phyloP scores from a whole-genome alignment of 306 rosid species.

The Citrullus mucosospermus region DNA sequence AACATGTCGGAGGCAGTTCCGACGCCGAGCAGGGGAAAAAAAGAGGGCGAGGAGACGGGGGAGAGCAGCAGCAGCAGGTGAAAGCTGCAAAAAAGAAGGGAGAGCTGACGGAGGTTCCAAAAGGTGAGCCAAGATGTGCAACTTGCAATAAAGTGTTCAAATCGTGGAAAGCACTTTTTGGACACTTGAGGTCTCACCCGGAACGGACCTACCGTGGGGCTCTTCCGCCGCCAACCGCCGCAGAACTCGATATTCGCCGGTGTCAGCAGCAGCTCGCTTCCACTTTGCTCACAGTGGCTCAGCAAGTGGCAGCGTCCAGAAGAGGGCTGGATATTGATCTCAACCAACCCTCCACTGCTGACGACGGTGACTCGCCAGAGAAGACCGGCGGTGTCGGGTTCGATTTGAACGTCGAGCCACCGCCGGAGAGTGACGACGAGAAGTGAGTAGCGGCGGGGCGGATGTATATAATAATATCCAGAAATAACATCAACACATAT shows the following conservation, averaged over 20 bases:
- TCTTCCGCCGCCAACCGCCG: conserved; percentile 15
- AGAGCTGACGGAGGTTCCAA: neutral
- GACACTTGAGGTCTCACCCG: conserved; percentile 23
- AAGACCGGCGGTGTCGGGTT: neutral
- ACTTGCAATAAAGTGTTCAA: conserved; percentile 2
- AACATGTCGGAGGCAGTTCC: neutral
- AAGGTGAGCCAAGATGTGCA: conserved; percentile 1
- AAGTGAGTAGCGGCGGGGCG: neutral
- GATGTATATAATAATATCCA: neutral
- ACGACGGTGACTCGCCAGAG: neutral
- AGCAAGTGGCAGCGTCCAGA: neutral
- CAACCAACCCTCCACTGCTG: neutral
- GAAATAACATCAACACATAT: neutral
- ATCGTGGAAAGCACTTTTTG: conserved; percentile 25
- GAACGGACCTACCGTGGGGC: conserved; percentile 16
- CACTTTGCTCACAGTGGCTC: conserved; percentile 2
- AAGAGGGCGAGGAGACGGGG: neutral
- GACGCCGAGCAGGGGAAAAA: neutral
- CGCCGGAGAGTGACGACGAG: neutral
- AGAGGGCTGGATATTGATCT: conserved; percentile 1
- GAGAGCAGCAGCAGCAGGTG: conserved; percentile 1
- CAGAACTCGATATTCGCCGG: neutral
- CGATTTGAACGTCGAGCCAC: neutral
- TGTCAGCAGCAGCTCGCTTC: conserved; percentile 3
- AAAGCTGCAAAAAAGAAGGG: neutral